Conservation (phyloP, 2,329 filamentous ascomycete genomes). For the Penicillium sp. region DNA sequence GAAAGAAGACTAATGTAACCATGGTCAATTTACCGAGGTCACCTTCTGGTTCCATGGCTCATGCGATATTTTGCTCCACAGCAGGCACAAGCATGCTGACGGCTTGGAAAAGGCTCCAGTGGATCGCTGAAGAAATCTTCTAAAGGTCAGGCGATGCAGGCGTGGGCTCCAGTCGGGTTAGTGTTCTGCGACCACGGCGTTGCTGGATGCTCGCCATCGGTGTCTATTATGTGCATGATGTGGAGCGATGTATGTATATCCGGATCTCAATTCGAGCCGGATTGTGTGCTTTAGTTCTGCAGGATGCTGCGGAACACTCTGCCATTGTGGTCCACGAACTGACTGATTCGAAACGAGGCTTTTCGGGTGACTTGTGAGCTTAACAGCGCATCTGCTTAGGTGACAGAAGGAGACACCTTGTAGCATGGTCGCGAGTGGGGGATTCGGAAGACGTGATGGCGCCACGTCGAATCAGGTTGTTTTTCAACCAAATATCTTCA, state of each 20-base stretch:
- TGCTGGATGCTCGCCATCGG: background rate
- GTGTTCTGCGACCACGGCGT: background rate
- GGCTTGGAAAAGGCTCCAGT: background rate
- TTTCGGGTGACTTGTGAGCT: background rate
- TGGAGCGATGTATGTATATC: slow-evolving; percentile 6
- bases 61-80: slow-evolving; percentile 11
- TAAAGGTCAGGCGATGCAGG: background rate
- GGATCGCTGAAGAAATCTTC: background rate
- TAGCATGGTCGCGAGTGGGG: slow-evolving; percentile 4
- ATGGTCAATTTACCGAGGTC: slow-evolving; percentile 6
- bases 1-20: slow-evolving; percentile 3
- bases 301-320: slow-evolving; percentile 9
- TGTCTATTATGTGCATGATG: background rate
- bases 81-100: background rate
- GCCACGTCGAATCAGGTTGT: background rate
- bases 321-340: background rate
- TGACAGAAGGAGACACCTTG: background rate
- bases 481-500: background rate
- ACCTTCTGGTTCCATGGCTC: slow-evolving; percentile 8
- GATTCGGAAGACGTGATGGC: background rate
- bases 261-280: background rate
- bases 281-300: slow-evolving; percentile 16
- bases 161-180: background rate
- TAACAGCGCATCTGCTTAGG: slow-evolving; percentile 5
- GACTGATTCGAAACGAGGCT: background rate